phyloP scores from a whole-genome alignment of 208 protist genomes.

The Leishmania tropica region DNA sequence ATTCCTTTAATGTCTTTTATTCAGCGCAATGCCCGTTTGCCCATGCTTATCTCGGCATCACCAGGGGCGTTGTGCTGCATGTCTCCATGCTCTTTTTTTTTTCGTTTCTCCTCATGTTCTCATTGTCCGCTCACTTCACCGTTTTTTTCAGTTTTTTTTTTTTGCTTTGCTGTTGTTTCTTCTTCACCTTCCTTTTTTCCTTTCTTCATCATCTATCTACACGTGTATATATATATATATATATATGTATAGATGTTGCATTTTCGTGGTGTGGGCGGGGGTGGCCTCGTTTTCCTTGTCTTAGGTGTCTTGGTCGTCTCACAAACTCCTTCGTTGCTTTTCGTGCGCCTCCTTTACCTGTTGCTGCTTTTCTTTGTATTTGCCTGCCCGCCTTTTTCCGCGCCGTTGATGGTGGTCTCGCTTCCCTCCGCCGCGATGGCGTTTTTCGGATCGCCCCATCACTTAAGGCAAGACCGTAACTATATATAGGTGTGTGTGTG shows the following conservation, averaged over 20 bases:
- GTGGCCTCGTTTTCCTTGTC: background rate
- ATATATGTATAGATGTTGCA: too few species aligned
- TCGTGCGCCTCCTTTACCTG: background rate
- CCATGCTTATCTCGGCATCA: background rate
- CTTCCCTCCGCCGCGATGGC: background rate
- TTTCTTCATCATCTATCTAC: background rate
- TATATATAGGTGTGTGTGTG: background rate
- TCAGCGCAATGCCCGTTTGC: background rate
- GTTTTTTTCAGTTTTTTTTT: background rate
- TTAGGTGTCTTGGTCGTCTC: background rate
- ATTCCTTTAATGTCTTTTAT: background rate
- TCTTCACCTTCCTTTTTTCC: background rate
- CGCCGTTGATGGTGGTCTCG: background rate
- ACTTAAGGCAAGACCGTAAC: background rate
- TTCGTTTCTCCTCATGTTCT: background rate
- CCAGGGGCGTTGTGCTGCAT: background rate
- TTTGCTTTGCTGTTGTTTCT: background rate
- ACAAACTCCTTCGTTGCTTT: background rate
- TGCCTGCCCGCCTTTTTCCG: background rate
- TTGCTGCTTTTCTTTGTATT: background rate
- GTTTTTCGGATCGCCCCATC: background rate
- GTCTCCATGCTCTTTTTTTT: too few species aligned
- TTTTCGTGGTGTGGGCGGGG: background rate
- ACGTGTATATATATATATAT: too few species aligned
- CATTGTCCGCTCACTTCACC: background rate